Percentiles rank a stretch among this genome's conserved stretches.
phyloP scores from a whole-genome alignment of 768 basidiomycete genomes.

The Agaricus subrufescens region DNA sequence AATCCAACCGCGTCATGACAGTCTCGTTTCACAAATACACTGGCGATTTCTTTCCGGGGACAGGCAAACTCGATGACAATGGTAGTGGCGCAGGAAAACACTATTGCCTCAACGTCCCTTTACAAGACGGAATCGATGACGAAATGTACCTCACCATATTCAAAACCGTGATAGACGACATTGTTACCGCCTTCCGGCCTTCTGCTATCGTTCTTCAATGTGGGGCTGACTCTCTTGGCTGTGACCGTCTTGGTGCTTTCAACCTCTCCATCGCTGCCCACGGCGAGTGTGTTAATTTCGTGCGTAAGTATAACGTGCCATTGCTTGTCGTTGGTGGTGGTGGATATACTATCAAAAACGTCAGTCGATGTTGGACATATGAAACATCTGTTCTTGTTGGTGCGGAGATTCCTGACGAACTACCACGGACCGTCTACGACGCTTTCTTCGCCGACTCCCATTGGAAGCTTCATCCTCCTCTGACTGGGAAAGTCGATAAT shows the following conservation, averaged over 20 bases:
- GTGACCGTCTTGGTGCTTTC: constrained; percentile 94
- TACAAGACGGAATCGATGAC: constrained; percentile 96
- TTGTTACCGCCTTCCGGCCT: constrained; percentile 84
- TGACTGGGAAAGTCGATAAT: constrained; percentile 90
- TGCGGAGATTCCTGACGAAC: constrained; percentile 74
- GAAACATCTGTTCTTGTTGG: constrained; percentile 93
- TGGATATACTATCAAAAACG: constrained; percentile 95
- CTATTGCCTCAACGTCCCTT: constrained; percentile 91
- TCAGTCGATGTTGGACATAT: constrained; percentile 98
- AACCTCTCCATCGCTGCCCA: constrained; percentile 97
- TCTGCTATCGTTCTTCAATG: constrained; percentile 93
- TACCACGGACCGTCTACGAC: constrained; percentile 88
- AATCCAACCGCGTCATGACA: constrained; percentile 97
- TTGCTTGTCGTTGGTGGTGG: constrained; percentile 91
- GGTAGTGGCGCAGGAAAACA: constrained; percentile 86
- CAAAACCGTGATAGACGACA: constrained; percentile 94
- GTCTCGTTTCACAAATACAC: constrained; percentile 99
- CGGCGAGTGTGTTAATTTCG: constrained; percentile 97
- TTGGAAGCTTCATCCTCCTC: constrained; percentile 89
- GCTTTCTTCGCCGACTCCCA: constrained; percentile 89
- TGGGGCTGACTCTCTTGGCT: constrained; percentile 93
- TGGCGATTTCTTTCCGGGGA: constrained; percentile 97
- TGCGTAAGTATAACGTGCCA: constrained; percentile 88
- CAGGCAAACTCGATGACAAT: constrained; percentile 93
- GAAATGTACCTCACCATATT: constrained; percentile 95